Evolutionary conservation across 768 basidiomycete genomes (phyloP).

Genomic region (Leccinellum luteum): DNA sequence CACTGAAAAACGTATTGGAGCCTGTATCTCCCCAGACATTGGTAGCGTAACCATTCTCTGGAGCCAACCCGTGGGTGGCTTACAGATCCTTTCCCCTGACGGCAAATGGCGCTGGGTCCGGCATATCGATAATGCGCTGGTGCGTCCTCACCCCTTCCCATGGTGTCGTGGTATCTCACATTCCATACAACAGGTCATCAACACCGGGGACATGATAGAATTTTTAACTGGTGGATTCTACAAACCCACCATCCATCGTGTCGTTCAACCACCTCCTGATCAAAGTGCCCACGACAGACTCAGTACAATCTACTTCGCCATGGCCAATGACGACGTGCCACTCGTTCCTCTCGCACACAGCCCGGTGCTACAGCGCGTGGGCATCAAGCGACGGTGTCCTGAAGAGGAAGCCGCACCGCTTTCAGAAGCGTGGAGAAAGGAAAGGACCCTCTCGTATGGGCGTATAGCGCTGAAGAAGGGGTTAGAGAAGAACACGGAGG

Average conservation of each 20-base stretch:
- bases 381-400: constrained; percentile 36
- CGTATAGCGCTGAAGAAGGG: constrained; percentile 39
- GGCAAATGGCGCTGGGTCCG: constrained; percentile 58
- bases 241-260: constrained; percentile 58
- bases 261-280: constrained; percentile 53
- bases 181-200: constrained; percentile 44
- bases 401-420: constrained; percentile 44
- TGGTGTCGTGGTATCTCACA: neutral
- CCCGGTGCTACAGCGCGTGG: constrained; percentile 45
- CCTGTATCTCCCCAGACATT: constrained; percentile 50
- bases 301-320: constrained; percentile 54
- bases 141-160: constrained; percentile 19
- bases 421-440: constrained; percentile 50
- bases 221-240: constrained; percentile 60
- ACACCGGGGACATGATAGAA: constrained; percentile 56
- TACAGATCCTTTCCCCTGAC: constrained; percentile 53
- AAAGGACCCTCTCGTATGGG: constrained; percentile 50
- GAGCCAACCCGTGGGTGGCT: constrained; percentile 55
- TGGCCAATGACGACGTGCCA: constrained; percentile 49
- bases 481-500: constrained; percentile 44
- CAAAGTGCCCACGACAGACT: constrained; percentile 48
- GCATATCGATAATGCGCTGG: constrained; percentile 56
- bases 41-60: constrained; percentile 55
- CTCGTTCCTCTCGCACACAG: constrained; percentile 45
- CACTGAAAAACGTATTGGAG: neutral